Conservation (phyloP, 129 eudicot species). For the Oenanthe sinensis region DNA sequence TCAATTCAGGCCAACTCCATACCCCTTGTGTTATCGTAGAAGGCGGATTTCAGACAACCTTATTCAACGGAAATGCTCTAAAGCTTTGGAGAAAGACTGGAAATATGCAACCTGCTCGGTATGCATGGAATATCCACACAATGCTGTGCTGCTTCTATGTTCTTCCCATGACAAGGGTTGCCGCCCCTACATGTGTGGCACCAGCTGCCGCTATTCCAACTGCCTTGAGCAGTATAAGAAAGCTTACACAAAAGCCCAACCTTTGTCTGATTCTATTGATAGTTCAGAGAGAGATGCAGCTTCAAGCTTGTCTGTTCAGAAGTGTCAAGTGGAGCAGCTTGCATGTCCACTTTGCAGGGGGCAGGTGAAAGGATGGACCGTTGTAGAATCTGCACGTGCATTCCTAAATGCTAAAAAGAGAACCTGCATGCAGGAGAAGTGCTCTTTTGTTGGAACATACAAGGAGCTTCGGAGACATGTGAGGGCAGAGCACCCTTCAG, state of each 20-base stretch:
- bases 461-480: slow-evolving; percentile 72
- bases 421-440: slow-evolving; percentile 69
- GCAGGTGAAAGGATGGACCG: slow-evolving; percentile 92
- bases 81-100: slow-evolving; percentile 52
- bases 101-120: slow-evolving; percentile 88
- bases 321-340: slow-evolving; percentile 49
- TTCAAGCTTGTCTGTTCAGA: slow-evolving; percentile 39
- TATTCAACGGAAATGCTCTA: slow-evolving; percentile 33
- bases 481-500: slow-evolving; percentile 59
- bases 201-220: slow-evolving; percentile 81
- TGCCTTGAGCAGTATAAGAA: slow-evolving; percentile 90
- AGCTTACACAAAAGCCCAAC: slow-evolving; percentile 48
- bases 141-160: slow-evolving; percentile 87
- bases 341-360: slow-evolving; percentile 90
- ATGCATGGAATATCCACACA: slow-evolving; percentile 95
- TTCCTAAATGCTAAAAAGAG: slow-evolving; percentile 60
- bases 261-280: slow-evolving; percentile 18
- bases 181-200: slow-evolving; percentile 96
- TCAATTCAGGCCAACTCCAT: slow-evolving; percentile 57
- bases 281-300: slow-evolving; percentile 23
- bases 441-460: slow-evolving; percentile 66
- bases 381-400: slow-evolving; percentile 74
- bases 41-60: slow-evolving; percentile 15
- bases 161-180: slow-evolving; percentile 90
- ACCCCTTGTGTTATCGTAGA: slow-evolving; percentile 31